Percentiles rank a stretch among this genome's conserved stretches.
Evolutionary conservation across 2,329 filamentous ascomycete genomes (phyloP).

Genomic region (Fusarium citri): DNA sequence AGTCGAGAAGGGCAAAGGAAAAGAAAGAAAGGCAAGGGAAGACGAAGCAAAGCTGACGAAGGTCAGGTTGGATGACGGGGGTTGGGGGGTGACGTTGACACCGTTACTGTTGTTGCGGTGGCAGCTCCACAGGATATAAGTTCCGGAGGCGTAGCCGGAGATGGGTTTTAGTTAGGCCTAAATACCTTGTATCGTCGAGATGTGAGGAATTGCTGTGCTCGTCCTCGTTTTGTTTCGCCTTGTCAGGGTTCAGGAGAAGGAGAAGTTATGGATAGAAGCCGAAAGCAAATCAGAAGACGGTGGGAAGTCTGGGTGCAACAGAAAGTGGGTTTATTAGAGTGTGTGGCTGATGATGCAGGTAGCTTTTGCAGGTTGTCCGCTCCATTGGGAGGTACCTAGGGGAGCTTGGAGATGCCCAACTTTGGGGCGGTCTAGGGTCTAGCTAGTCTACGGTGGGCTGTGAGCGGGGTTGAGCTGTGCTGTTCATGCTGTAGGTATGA

Average conservation of each 20-base stretch:
- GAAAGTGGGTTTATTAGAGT: constrained; percentile 23
- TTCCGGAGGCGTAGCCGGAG: constrained; percentile 33
- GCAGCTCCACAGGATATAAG: constrained; percentile 45
- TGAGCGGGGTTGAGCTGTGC: constrained; percentile 31
- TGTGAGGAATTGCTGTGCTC: constrained; percentile 19
- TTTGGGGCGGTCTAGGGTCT: constrained; percentile 37
- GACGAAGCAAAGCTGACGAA: constrained; percentile 43
- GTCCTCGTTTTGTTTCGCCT: background rate
- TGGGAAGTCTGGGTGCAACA: constrained; percentile 20
- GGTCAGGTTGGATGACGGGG: constrained; percentile 33
- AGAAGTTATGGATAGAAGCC: constrained; percentile 24
- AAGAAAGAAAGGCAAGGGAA: constrained; percentile 2
- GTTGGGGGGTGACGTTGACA: constrained; percentile 46
- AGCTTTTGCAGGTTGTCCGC: constrained; percentile 32
- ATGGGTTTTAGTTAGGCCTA: constrained; percentile 3
- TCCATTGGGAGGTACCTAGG: constrained; percentile 11
- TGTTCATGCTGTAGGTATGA: constrained; percentile 28
- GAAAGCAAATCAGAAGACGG: constrained; percentile 23
- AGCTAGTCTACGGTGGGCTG: constrained; percentile 14
- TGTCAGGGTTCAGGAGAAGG: constrained; percentile 28
- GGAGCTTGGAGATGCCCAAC: constrained; percentile 33
- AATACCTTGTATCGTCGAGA: constrained; percentile 25
- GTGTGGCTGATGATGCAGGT: constrained; percentile 47
- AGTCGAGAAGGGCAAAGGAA: constrained; percentile 20
- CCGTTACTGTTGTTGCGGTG: constrained; percentile 46